Evolutionary conservation across 768 basidiomycete species (phyloP).

Genomic region (Dictyophora rubrovolvata): DNA sequence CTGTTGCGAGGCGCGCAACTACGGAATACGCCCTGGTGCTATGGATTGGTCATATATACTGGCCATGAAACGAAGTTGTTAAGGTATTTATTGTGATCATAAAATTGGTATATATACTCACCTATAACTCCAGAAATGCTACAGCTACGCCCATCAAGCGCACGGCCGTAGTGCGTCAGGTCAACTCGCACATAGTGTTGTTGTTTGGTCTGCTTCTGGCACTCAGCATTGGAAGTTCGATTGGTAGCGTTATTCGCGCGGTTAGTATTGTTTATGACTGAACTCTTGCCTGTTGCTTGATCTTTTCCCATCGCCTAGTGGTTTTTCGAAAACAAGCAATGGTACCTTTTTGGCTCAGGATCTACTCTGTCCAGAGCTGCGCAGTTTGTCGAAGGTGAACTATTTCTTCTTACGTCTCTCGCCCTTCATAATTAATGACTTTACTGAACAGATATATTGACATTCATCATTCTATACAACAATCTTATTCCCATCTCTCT

Average conservation of each 20-base stretch:
- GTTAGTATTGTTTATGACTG: constrained; percentile 26
- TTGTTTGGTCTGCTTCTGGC: constrained; percentile 81
- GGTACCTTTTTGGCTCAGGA: constrained; percentile 72
- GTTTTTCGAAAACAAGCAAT: constrained; percentile 79
- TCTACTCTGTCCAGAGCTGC: constrained; percentile 47
- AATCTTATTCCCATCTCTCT: constrained; percentile 98
- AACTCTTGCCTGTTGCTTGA: background rate
- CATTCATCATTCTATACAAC: constrained; percentile 98
- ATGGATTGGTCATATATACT: constrained; percentile 87
- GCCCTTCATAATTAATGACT: constrained; percentile 11
- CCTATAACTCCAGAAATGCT: constrained; percentile 27
- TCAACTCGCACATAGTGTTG: constrained; percentile 94
- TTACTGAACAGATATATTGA: constrained; percentile 67
- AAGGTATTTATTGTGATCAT: constrained; percentile 83
- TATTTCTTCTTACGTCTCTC: background rate
- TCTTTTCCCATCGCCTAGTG: constrained; percentile 35
- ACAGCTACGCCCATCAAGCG: constrained; percentile 88
- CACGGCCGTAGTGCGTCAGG: constrained; percentile 91
- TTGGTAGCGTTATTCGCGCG: constrained; percentile 83
- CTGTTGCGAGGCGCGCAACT: constrained; percentile 90
- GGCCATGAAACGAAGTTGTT: constrained; percentile 98
- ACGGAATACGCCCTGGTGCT: constrained; percentile 94
- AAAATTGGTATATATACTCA: constrained; percentile 3
- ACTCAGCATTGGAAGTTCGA: constrained; percentile 81
- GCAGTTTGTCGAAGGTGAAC: constrained; percentile 78